Percentiles rank a stretch among this genome's conserved stretches.
phyloP scores from a whole-genome alignment of 148 eudicot genomes.

The Cornus suecica region DNA sequence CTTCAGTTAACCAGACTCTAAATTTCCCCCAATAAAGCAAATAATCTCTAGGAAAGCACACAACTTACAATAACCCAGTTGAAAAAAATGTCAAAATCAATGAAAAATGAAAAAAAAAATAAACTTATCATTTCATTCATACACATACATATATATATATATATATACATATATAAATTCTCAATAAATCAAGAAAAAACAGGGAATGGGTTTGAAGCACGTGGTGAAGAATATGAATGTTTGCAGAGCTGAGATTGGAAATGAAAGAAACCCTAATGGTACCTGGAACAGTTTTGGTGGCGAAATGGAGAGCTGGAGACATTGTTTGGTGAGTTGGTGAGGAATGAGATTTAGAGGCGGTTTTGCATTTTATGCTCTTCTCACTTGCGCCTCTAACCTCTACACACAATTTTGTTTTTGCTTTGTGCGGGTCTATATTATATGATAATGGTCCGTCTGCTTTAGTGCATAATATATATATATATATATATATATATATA shows the following conservation, averaged over 20 bases:
- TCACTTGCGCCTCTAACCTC: slow-evolving; percentile 8
- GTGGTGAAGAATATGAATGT: background rate
- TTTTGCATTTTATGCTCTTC: slow-evolving; percentile 18
- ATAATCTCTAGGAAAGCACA: background rate
- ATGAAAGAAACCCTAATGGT: background rate
- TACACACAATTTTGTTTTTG: background rate
- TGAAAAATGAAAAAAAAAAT: no score
- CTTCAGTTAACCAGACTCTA: background rate
- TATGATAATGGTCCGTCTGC: no score
- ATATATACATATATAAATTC: background rate
- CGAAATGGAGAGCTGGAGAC: slow-evolving; percentile 53
- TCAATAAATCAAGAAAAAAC: background rate
- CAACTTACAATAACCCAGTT: background rate
- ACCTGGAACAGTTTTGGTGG: slow-evolving; percentile 51
- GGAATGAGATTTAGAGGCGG: slow-evolving; percentile 24
- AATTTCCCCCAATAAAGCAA: background rate
- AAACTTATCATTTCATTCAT: background rate
- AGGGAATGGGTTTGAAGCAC: background rate
- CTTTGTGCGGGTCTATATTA: no score
- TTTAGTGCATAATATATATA: no score
- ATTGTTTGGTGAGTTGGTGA: slow-evolving; percentile 25
- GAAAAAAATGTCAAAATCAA: background rate
- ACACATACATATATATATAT: no score
- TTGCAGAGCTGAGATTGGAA: no score
- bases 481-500: no score